Evolutionary conservation across 768 basidiomycete genomes (phyloP).

Genomic region (Cystobasidium onofrii): DNA sequence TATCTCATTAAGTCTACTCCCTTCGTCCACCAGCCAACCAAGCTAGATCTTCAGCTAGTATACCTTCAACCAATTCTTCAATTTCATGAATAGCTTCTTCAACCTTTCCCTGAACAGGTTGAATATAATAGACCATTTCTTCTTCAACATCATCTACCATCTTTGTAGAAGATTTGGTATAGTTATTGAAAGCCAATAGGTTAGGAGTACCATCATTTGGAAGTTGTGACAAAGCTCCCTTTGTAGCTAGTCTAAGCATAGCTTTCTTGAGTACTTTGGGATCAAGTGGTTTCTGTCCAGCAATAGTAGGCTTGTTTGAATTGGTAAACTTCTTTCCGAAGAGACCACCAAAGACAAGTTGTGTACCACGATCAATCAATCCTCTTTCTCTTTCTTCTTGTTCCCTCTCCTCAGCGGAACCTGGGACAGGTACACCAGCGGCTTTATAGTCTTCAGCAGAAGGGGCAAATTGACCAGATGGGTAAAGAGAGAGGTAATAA

Average conservation of each 20-base stretch:
- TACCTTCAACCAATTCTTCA: constrained; percentile 25
- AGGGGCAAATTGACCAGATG: constrained; percentile 32
- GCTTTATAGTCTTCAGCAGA: constrained; percentile 40
- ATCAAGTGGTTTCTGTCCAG: constrained; percentile 49
- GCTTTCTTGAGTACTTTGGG: constrained; percentile 71
- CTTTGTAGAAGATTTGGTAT: constrained; percentile 16
- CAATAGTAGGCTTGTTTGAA: constrained; percentile 46
- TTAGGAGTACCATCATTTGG: constrained; percentile 57
- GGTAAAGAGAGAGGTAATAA: constrained; percentile 70
- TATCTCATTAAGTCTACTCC: neutral
- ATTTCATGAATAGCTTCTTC: constrained; percentile 2
- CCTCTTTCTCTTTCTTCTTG: constrained; percentile 55
- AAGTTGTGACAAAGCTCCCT: constrained; percentile 50
- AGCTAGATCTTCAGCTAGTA: constrained; percentile 13
- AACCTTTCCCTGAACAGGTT: constrained; percentile 20
- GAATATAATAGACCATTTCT: constrained; percentile 25
- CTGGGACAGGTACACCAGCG: constrained; percentile 45
- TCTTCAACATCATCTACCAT: neutral
- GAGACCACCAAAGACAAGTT: constrained; percentile 24
- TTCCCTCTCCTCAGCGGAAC: constrained; percentile 41
- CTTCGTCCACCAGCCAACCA: constrained; percentile 2
- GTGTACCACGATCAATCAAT: constrained; percentile 41
- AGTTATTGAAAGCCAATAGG: constrained; percentile 70
- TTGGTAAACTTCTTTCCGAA: constrained; percentile 33
- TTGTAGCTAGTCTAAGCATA: constrained; percentile 56